Base-by-base conservation (phyloP, 2,329 filamentous ascomycete species). In the Pyrenophora graminea region DNA sequence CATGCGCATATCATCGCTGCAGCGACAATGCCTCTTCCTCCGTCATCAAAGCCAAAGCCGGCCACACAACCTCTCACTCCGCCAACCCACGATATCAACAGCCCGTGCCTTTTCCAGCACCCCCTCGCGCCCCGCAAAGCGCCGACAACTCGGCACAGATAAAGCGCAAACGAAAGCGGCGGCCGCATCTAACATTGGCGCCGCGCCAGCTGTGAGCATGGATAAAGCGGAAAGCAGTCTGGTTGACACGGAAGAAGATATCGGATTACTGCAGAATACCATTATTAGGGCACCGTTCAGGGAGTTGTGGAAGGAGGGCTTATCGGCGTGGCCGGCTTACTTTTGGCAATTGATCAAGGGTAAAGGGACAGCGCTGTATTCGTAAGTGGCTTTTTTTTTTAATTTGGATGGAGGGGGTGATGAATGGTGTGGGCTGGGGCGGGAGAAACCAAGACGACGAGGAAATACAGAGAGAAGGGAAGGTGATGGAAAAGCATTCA, bases 1-100 rank as follows among this genome's bases (percentile, higher is more conserved):
- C 45, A 43, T 56, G 21, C 63, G 62, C 50, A 61, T 56, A 53
- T 51, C 56, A 13, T 55, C 54, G 18, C 51, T 69, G 15, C 58
- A 61, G 33, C 66, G 58, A 36, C 67, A 68, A 63, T 70, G 66
- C 38, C 56, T 67, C 45, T 60, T 63, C 55, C 57, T 58, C 8
- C 60, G 55, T 15, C 58, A 39, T 31, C 51, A 48, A 43, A 42
- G 32, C 43, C 23, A 44, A 10, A 12, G 38, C 49, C 38, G 41
- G 43, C 44, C 38, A 17, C 45, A 31, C 32, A 41, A 31, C 39
- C 45, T 41, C 32, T 39, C 33, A 15, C 45, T 42, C 45, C 27
- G 43, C 49, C 40, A 40, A 41, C 25, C 45, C 34, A 18, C 39
- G 33, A 37, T 43, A 39, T 39, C 56, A 25, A 32, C 55, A 8